Base-by-base conservation (phyloP, 345 rosid species). In the Turnera subulata region DNA sequence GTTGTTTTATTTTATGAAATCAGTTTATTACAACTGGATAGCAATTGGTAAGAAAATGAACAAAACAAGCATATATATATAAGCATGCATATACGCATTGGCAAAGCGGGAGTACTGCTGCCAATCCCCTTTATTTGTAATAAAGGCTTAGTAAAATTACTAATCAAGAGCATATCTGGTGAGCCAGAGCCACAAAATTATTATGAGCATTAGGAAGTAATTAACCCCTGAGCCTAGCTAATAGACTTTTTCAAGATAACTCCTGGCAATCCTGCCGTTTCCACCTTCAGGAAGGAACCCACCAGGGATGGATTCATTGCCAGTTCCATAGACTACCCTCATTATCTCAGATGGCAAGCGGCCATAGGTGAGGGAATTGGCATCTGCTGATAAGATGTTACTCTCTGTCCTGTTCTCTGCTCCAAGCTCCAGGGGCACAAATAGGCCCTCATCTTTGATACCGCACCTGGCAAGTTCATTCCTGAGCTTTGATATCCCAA, bases 361-460 rank as follows among this genome's bases (percentile, higher is more conserved):
- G 0, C 68, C 32, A 13, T 76, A 76, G 0, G 80, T 58, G 6
- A 72, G 2, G 0, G 82, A 76, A 56, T 61, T 6, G n/a, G 13
- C 0, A 54, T 79, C 65, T 0, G 76, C 80, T 0, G 82, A 76
- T 0, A 76, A 16, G 23, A 81, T 26, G 39, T 78, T 82, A 23
- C 65, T 74, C 0, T 59, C 44, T 6, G 76, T 76, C 17, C 50
- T 50, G 10, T 66, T 66, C 69, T 82, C 87, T 0, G 80, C 82
- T 1, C 84, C 84, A 0, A 72, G 78, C 6, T 50, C 13, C 20
- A 0, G 1, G 0, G 84, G 77, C 17, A 82, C 84, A 1, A 60
- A 48, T n/a, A 82, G 48, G 48, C 84, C 84, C 69, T 82, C 83
- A 22, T 82, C 88, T 61, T 73, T 82, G 51, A 62, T 17, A 6